Evolutionary conservation across 352 stramenopile species (phyloP).

Genomic region (Albugo laibachii): DNA sequence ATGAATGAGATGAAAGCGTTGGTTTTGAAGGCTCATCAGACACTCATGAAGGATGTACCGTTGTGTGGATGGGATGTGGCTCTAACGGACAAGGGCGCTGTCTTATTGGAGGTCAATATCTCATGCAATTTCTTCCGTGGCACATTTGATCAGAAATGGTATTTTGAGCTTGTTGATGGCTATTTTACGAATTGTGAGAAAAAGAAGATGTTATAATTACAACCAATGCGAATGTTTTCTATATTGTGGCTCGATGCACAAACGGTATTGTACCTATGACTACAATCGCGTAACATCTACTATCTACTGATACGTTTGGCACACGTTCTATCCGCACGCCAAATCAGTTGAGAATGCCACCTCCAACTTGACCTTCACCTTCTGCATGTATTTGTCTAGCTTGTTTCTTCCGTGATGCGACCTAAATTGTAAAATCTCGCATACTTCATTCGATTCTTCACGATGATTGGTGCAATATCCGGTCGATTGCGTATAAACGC

Average conservation of each 20-base stretch:
- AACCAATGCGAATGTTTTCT: too few species aligned
- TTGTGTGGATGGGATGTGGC: constrained; percentile 87
- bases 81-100: constrained; percentile 77
- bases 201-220: too few species aligned
- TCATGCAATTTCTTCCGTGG: constrained; percentile 92
- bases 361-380: too few species aligned
- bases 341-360: too few species aligned
- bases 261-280: too few species aligned
- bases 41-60: constrained; percentile 84
- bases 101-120: constrained; percentile 83
- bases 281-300: too few species aligned
- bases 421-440: constrained; percentile 35
- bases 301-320: too few species aligned
- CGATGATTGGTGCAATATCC: constrained; percentile 45
- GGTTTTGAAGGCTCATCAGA: constrained; percentile 69
- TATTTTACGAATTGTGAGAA: constrained; percentile 26
- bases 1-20: constrained; percentile 74
- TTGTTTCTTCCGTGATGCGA: constrained; percentile 29
- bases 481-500: constrained; percentile 36
- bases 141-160: constrained; percentile 73
- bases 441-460: constrained; percentile 67
- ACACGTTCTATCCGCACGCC: too few species aligned
- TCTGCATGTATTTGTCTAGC: too few species aligned
- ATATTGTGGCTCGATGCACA: too few species aligned
- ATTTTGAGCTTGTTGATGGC: constrained; percentile 74